These are phyloP conservation scores for Postia placenta DNA, from an alignment of 768 basidiomycete species.

Conservation along the genomic window DNA sequence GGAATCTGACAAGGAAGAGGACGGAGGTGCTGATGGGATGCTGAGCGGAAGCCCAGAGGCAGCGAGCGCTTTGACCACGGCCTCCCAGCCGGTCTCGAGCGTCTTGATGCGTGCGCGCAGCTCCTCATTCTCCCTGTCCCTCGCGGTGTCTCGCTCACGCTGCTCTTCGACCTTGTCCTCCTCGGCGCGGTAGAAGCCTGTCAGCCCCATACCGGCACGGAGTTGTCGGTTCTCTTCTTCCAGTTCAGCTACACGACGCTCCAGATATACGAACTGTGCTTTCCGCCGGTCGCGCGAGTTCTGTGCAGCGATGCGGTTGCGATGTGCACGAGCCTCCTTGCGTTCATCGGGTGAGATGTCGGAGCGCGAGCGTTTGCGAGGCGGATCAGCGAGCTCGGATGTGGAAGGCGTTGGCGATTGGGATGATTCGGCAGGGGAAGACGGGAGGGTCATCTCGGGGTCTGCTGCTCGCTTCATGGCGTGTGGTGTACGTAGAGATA, in stretches of 20 bases:
- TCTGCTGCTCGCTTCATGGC: constrained; percentile 25
- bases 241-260: constrained; percentile 84
- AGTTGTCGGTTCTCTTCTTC: constrained; percentile 81
- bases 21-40: constrained; percentile 26
- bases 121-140: constrained; percentile 67
- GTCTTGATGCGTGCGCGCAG: constrained; percentile 70
- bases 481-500: constrained; percentile 15
- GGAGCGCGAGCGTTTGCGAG: constrained; percentile 72
- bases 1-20: constrained; percentile 18
- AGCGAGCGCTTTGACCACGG: constrained; percentile 68
- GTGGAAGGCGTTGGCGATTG: constrained; percentile 16
- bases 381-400: constrained; percentile 28
- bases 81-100: constrained; percentile 78
- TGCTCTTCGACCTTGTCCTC: constrained; percentile 9
- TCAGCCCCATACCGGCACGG: constrained; percentile 41
- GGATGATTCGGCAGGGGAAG: constrained; percentile 14
- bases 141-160: constrained; percentile 31
- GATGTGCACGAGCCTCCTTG: constrained; percentile 82
- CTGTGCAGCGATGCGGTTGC: constrained; percentile 91
- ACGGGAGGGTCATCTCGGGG: constrained; percentile 15
- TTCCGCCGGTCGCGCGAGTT: constrained; percentile 89
- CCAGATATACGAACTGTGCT: constrained; percentile 85
- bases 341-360: constrained; percentile 65
- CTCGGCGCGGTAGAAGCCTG: constrained; percentile 23
- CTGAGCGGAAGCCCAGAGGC: constrained; percentile 58